These are phyloP conservation scores for Hypomyces rosellus DNA, from an alignment of 2,329 filamentous ascomycete genomes.

Conservation along the genomic window DNA sequence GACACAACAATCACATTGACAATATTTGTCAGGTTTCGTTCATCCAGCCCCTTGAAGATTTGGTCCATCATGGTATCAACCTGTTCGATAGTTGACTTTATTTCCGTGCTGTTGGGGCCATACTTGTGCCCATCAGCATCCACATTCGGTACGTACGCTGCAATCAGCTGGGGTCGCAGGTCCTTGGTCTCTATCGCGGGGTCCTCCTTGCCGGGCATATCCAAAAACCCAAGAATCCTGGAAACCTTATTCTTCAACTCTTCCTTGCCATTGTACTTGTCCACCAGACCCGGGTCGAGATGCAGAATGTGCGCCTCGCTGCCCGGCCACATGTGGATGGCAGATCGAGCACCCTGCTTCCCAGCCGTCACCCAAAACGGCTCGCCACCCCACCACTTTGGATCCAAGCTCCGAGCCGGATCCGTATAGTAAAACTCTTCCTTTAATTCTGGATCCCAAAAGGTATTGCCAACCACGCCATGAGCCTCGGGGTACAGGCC, in stretches of 20 bases:
- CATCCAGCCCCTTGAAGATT: slow-evolving; percentile 68
- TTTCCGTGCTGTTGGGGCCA: slow-evolving; percentile 93
- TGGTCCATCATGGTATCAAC: slow-evolving; percentile 77
- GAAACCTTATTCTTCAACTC: slow-evolving; percentile 67
- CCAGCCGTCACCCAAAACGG: slow-evolving; percentile 94
- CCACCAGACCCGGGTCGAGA: slow-evolving; percentile 72
- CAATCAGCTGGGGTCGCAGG: slow-evolving; percentile 81
- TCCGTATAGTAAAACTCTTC: slow-evolving; percentile 88
- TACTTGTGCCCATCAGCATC: slow-evolving; percentile 81
- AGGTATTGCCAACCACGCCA: slow-evolving; percentile 87
- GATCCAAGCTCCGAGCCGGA: slow-evolving; percentile 64
- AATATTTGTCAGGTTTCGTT: slow-evolving; percentile 77
- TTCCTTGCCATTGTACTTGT: slow-evolving; percentile 79
- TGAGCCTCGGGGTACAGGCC: slow-evolving; percentile 90
- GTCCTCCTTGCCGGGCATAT: slow-evolving; percentile 68
- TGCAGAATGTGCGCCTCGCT: slow-evolving; percentile 78
- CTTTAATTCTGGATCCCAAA: slow-evolving; percentile 75
- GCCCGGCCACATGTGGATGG: slow-evolving; percentile 98
- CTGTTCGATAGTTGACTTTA: slow-evolving; percentile 66
- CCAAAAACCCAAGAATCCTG: slow-evolving; percentile 74
- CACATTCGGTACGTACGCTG: slow-evolving; percentile 90
- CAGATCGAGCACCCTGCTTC: slow-evolving; percentile 67
- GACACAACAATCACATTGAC: slow-evolving; percentile 96
- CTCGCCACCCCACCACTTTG: slow-evolving; percentile 93
- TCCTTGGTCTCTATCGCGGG: slow-evolving; percentile 41